Conservation (phyloP, 1,139 yeast genomes). For the Zygosaccharomyces sapae region DNA sequence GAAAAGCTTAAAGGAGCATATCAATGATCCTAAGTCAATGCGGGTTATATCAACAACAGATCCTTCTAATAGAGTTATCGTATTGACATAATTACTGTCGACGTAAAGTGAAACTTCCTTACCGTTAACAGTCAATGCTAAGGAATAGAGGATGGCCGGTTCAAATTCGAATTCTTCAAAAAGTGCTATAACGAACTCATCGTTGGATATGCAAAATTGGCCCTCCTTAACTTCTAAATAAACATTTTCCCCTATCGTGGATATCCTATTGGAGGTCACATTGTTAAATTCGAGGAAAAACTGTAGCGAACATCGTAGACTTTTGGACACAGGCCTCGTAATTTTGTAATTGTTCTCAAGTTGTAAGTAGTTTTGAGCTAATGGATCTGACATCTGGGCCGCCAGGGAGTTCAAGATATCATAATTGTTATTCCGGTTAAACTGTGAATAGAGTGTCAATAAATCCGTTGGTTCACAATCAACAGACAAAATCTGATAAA, state of each 20-base stretch:
- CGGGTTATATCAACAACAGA: constrained; percentile 5
- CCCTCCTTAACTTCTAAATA: constrained; percentile 31
- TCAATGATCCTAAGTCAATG: constrained; percentile 32
- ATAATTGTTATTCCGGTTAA: constrained; percentile 10
- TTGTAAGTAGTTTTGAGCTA: constrained; percentile 23
- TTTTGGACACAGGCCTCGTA: constrained; percentile 9
- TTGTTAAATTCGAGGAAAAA: constrained; percentile 25
- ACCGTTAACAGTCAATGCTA: constrained; percentile 17
- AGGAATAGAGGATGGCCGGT: constrained; percentile 18
- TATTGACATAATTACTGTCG: constrained; percentile 24
- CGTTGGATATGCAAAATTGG: constrained; percentile 29
- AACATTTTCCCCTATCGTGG: constrained; percentile 24
- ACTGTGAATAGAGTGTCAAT: constrained; percentile 15
- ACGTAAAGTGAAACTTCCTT: constrained; percentile 23
- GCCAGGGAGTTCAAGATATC: constrained; percentile 20
- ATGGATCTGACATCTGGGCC: constrained; percentile 17
- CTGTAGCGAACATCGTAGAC: constrained; percentile 18
- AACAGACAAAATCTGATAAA: constrained; percentile 16
- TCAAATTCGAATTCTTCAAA: constrained; percentile 31
- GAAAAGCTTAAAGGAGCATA: constrained; percentile 29
- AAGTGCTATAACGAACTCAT: constrained; percentile 29
- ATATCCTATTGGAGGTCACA: constrained; percentile 27
- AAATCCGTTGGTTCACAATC: constrained; percentile 20
- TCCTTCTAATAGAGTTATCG: constrained; percentile 17
- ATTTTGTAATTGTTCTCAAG: constrained; percentile 27